Evolutionary conservation across 2,329 filamentous ascomycete species (phyloP).

Genomic region (Ploettnerulaceae sp.): DNA sequence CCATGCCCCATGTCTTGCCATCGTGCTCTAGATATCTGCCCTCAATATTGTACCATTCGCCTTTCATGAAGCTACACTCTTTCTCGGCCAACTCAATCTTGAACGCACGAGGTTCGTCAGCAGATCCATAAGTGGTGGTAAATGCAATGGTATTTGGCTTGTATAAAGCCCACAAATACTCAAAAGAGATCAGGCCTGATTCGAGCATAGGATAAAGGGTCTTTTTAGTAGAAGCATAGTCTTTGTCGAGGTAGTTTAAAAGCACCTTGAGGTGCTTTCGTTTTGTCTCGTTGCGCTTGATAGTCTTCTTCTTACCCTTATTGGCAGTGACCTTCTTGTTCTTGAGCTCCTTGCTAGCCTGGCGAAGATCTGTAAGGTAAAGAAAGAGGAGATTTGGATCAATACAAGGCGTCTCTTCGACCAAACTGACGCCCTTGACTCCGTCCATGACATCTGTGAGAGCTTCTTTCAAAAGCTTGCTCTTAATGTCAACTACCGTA

Average conservation of each 20-base stretch:
- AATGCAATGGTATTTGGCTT: conserved; percentile 81
- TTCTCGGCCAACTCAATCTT: conserved; percentile 74
- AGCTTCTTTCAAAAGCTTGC: conserved; percentile 68
- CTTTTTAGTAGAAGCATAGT: conserved; percentile 74
- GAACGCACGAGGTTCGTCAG: conserved; percentile 75
- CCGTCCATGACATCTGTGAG: conserved; percentile 68
- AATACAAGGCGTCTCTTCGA: conserved; percentile 71
- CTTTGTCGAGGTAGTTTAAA: conserved; percentile 71
- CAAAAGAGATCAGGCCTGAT: conserved; percentile 81
- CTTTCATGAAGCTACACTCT: conserved; percentile 62
- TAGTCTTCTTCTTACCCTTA: conserved; percentile 56
- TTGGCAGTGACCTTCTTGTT: conserved; percentile 45
- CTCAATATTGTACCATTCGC: conserved; percentile 72
- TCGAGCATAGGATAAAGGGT: conserved; percentile 76
- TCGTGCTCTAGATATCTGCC: conserved; percentile 82
- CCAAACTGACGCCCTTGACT: conserved; percentile 72
- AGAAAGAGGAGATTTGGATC: conserved; percentile 68
- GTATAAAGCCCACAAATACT: conserved; percentile 83
- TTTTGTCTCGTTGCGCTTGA: conserved; percentile 54
- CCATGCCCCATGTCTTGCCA: conserved; percentile 78
- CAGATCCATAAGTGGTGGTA: conserved; percentile 69
- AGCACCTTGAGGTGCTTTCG: conserved; percentile 66
- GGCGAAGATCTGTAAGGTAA: conserved; percentile 72
- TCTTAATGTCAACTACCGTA: conserved; percentile 80
- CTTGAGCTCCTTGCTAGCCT: conserved; percentile 59